Percentiles rank a stretch among this genome's conserved stretches.
Conservation (phyloP, 1,284 basidiomycete genomes). For the Apiotrichum veenhuisii region DNA sequence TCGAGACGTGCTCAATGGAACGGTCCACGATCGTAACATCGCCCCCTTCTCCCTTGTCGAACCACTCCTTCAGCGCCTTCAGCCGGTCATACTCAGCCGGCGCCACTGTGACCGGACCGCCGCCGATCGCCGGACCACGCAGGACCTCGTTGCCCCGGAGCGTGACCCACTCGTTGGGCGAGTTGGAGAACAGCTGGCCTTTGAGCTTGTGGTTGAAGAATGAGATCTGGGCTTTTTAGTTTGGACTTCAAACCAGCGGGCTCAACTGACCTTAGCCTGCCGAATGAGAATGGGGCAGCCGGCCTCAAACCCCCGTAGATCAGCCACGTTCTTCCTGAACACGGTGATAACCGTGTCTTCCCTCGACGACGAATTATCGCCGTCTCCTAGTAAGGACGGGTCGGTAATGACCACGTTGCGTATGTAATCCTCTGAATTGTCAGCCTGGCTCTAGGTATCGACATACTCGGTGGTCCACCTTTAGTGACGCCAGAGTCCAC, state of each 20-base stretch:
- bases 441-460: neutral
- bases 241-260: neutral
- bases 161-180: constrained; percentile 3
- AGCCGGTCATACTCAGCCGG: neutral
- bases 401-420: constrained; percentile 28
- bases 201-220: constrained; percentile 30
- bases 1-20: neutral
- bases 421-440: constrained; percentile 17
- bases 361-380: constrained; percentile 1
- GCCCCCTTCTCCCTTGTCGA: neutral
- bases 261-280: constrained; percentile 15
- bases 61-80: neutral
- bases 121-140: neutral
- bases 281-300: constrained; percentile 28
- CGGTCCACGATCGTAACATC: no score
- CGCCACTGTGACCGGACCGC: neutral
- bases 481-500: neutral
- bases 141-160: neutral
- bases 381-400: constrained; percentile 19
- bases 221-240: constrained; percentile 4
- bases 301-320: constrained; percentile 10
- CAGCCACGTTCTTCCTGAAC: constrained; percentile 17
- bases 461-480: neutral
- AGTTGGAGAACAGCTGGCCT: constrained; percentile 22
- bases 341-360: constrained; percentile 34